Evolutionary conservation across 345 rosid genomes (phyloP).

Genomic region (Populus simonii): DNA sequence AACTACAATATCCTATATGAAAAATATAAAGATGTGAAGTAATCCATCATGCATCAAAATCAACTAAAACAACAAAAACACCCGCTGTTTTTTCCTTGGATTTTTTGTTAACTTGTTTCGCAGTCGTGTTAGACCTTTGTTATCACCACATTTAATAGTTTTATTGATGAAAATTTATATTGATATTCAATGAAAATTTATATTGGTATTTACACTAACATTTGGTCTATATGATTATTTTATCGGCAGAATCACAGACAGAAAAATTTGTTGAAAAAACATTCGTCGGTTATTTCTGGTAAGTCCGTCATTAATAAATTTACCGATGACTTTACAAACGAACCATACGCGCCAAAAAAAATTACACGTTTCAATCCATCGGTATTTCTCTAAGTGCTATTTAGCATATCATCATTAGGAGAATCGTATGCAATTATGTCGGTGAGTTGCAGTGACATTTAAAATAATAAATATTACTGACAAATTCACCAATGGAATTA

Average conservation of each 20-base stretch:
- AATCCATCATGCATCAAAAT: background rate
- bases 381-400: too few species aligned
- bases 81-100: slow-evolving; percentile 87
- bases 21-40: background rate
- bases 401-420: fast-evolving
- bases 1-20: background rate
- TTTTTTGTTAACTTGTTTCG: slow-evolving; percentile 62
- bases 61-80: slow-evolving; percentile 9
- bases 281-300: fast-evolving
- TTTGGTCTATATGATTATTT: fast-evolving
- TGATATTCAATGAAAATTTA: too few species aligned
- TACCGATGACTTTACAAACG: too few species aligned
- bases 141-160: slow-evolving; percentile 21
- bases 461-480: too few species aligned
- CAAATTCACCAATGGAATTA: fast-evolving
- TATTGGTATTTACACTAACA: too few species aligned
- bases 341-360: too few species aligned
- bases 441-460: too few species aligned
- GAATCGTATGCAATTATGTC: fast-evolving
- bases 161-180: too few species aligned
- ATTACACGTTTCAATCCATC: too few species aligned
- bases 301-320: too few species aligned
- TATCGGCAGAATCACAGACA: fast-evolving
- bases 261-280: too few species aligned
- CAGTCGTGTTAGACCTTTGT: slow-evolving; percentile 68